Conservation (phyloP, 2,329 filamentous ascomycete species). For the Fusarium duplospermum region DNA sequence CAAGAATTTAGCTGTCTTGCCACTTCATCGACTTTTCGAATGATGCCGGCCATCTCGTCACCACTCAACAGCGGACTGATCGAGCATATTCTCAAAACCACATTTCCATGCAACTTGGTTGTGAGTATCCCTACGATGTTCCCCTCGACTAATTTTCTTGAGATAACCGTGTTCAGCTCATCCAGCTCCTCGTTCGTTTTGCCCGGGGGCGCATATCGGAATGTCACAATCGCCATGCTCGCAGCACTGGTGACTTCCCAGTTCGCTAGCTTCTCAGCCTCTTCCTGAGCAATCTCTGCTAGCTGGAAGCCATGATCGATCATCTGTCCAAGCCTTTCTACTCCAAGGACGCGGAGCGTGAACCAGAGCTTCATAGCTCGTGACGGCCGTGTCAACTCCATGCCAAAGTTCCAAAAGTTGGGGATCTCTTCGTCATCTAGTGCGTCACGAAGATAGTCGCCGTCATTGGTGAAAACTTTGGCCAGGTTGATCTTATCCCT, state of each 20-base stretch:
- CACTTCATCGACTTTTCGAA: background rate
- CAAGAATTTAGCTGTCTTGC: background rate
- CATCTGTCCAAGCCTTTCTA: background rate
- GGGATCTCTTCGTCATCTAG: background rate
- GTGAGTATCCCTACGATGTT: background rate
- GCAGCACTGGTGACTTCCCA: background rate
- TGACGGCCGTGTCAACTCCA: background rate
- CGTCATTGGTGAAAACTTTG: background rate
- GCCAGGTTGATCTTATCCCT: background rate
- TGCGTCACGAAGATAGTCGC: background rate
- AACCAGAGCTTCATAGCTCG: background rate
- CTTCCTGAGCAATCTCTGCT: background rate
- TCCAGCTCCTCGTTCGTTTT: background rate
- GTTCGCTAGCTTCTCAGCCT: background rate
- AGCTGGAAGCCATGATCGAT: background rate
- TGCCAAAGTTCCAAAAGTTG: background rate
- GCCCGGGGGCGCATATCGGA: background rate
- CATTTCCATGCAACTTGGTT: background rate
- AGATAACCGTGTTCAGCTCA: background rate
- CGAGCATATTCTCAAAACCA: background rate
- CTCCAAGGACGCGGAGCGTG: background rate
- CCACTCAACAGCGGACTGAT: background rate
- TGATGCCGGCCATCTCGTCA: background rate
- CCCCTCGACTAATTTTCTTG: background rate
- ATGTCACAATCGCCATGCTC: background rate